Conservation (phyloP, 306 rosid species). For the Pueraria montana region DNA sequence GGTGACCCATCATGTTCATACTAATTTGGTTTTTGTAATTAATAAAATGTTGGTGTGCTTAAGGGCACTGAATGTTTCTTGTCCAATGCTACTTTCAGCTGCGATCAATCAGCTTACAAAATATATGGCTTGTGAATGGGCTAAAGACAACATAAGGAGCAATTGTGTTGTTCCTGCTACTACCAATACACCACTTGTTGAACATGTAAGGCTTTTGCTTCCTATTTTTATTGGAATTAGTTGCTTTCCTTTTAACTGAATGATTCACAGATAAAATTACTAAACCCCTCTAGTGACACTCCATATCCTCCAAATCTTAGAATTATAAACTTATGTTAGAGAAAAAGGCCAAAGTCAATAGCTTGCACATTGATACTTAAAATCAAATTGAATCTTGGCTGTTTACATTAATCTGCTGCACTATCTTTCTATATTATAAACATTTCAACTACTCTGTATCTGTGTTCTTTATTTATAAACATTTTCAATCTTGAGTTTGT, state of each 20-base stretch:
- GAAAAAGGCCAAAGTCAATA: not conserved
- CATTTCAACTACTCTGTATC: not conserved
- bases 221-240: conserved; percentile 11
- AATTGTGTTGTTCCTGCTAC: conserved; percentile 88
- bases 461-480: not conserved
- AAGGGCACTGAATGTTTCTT: conserved; percentile 11
- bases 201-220: conserved; percentile 60
- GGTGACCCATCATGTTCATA: conserved; percentile 52
- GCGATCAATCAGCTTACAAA: conserved; percentile 88
- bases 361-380: not conserved
- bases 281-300: conserved; percentile 12
- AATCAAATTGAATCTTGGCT: conserved; percentile 19
- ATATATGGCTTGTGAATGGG: conserved; percentile 92
- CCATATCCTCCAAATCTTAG: conserved; percentile 12
- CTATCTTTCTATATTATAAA: not conserved
- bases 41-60: conserved; percentile 16
- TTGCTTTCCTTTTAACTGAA: conserved; percentile 32
- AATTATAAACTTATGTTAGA: not conserved
- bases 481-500: not conserved
- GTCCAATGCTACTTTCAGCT: conserved; percentile 63
- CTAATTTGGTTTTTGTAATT: not conserved
- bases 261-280: not conserved
- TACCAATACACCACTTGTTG: conserved; percentile 75
- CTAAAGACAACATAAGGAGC: conserved; percentile 84
- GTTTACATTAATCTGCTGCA: not conserved